These are phyloP conservation scores for Thermothelomyces thermophilus DNA, from an alignment of 2,329 filamentous ascomycete species.

Conservation along the genomic window DNA sequence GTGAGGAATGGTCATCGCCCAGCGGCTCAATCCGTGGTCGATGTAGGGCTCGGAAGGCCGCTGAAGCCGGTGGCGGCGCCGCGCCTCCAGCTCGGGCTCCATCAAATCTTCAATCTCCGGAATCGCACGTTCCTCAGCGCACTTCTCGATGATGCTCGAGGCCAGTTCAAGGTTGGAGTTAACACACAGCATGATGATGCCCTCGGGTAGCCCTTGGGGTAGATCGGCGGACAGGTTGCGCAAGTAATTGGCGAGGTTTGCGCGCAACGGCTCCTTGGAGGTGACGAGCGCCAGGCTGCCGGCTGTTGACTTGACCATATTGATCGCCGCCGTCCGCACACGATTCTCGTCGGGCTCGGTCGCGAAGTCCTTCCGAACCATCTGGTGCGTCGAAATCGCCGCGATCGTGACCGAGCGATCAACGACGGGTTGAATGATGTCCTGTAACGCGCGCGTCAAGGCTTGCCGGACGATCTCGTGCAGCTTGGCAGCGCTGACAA, in stretches of 20 bases:
- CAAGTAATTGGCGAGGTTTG: conserved; percentile 97
- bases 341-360: conserved; percentile 87
- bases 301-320: conserved; percentile 90
- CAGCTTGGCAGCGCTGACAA: conserved; percentile 62
- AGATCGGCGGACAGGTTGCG: conserved; percentile 62
- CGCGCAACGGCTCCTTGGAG: conserved; percentile 91
- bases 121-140: conserved; percentile 86
- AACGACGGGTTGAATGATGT: conserved; percentile 96
- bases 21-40: conserved; percentile 74
- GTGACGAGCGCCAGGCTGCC: conserved; percentile 95
- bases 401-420: conserved; percentile 97
- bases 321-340: conserved; percentile 78
- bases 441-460: conserved; percentile 81
- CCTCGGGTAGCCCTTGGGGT: conserved; percentile 80
- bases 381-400: conserved; percentile 90
- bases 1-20: conserved; percentile 89
- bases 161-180: conserved; percentile 95
- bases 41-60: conserved; percentile 80
- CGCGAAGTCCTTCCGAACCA: conserved; percentile 93
- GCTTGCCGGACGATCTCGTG: conserved; percentile 77
- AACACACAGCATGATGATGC: conserved; percentile 95
- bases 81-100: conserved; percentile 68
- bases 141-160: conserved; percentile 89
- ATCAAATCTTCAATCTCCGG: conserved; percentile 95
- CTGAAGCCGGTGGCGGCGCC: conserved; percentile 66